Percentiles rank a stretch among this genome's conserved stretches.
phyloP scores from a whole-genome alignment of 768 basidiomycete genomes.

The Termitomyces bulborhizus region DNA sequence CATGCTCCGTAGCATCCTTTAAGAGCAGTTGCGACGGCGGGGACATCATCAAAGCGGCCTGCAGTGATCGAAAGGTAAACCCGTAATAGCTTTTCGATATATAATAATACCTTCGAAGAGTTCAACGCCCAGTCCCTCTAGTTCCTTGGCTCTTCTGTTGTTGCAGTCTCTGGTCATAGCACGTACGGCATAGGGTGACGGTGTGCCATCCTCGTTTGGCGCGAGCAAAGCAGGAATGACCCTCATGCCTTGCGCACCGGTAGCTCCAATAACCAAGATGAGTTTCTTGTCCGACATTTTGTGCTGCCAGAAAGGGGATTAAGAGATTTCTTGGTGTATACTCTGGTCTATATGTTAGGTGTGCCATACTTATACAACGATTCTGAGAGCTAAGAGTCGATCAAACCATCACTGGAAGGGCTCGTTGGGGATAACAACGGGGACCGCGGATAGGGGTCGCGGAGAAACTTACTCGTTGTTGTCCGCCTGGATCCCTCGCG shows the following conservation, averaged over 20 bases:
- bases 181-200: conserved; percentile 36
- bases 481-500: not conserved
- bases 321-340: not conserved
- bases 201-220: conserved; percentile 25
- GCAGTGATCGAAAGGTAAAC: not conserved
- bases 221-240: conserved; percentile 32
- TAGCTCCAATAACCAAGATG: conserved; percentile 40
- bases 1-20: conserved; percentile 34
- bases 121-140: conserved; percentile 30
- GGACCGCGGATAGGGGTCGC: not conserved
- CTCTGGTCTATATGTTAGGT: conserved; percentile 3
- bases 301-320: not conserved
- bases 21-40: conserved; percentile 22
- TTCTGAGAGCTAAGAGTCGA: not conserved
- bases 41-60: conserved; percentile 30
- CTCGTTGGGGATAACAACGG: not conserved
- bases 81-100: not conserved
- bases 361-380: conserved; percentile 1
- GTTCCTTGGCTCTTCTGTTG: conserved; percentile 26
- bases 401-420: not conserved
- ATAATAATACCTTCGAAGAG: conserved; percentile 26
- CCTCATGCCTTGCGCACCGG: conserved; percentile 37
- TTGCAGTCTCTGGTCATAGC: conserved; percentile 32
- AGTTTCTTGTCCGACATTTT: conserved; percentile 22
- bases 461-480: conserved; percentile 8